phyloP scores from a whole-genome alignment of 2,329 filamentous ascomycete genomes.

The Pyricularia pennisetigena region DNA sequence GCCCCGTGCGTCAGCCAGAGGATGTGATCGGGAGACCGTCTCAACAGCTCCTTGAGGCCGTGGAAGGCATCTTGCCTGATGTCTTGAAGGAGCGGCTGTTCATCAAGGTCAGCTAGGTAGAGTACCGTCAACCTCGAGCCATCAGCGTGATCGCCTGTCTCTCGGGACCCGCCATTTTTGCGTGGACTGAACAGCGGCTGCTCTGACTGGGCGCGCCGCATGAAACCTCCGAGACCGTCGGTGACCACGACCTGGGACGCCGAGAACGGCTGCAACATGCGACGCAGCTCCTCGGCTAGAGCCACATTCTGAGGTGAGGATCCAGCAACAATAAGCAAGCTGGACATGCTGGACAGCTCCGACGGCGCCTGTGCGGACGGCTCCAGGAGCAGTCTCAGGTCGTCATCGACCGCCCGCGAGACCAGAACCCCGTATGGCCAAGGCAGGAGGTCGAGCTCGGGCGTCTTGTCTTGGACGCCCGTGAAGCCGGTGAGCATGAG shows the following conservation, averaged over 20 bases:
- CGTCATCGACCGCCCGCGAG: conserved; percentile 15
- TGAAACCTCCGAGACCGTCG: background rate
- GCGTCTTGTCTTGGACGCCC: background rate
- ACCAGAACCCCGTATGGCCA: conserved; percentile 9
- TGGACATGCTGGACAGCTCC: background rate
- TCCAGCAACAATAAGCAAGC: background rate
- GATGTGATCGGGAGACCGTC: background rate
- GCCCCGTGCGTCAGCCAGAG: background rate
- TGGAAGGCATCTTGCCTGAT: background rate
- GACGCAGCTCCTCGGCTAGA: background rate
- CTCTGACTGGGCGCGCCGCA: background rate
- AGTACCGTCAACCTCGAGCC: background rate
- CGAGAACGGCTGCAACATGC: background rate
- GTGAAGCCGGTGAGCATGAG: conserved; percentile 10
- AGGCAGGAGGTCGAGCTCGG: background rate
- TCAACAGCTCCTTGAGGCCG: conserved; percentile 2
- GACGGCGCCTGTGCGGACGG: conserved; percentile 6
- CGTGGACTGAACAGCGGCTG: no score
- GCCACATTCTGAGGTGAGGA: background rate
- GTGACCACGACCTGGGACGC: background rate
- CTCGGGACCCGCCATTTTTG: background rate
- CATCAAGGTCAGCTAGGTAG: background rate
- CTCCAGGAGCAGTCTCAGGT: conserved; percentile 11
- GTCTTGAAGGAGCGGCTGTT: background rate
- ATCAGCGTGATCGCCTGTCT: background rate